A percentile compares a stretch with the other conserved stretches of the same genome.
Evolutionary conservation across 2,329 filamentous ascomycete genomes (phyloP).

Genomic region (Erysiphe pulchra): DNA sequence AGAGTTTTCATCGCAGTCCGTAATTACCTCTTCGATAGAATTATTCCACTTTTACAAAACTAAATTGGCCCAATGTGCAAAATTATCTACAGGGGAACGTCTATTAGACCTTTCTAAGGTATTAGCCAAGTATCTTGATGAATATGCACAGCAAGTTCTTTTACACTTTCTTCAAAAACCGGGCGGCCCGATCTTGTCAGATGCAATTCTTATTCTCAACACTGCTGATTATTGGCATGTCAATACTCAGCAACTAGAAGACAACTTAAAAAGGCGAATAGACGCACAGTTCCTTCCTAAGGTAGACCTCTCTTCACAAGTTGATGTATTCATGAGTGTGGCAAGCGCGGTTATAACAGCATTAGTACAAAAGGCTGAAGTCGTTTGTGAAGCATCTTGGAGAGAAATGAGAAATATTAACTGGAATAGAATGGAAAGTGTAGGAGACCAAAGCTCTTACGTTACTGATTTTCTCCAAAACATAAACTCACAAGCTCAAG

Average conservation of each 20-base stretch:
- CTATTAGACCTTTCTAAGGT: slow-evolving; percentile 64
- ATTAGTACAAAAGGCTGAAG: slow-evolving; percentile 61
- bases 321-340: slow-evolving; percentile 85
- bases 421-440: slow-evolving; percentile 81
- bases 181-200: slow-evolving; percentile 34
- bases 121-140: slow-evolving; percentile 79
- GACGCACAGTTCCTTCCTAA: slow-evolving; percentile 49
- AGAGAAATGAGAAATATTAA: slow-evolving; percentile 91
- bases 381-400: slow-evolving; percentile 68
- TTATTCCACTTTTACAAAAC: slow-evolving; percentile 93
- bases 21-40: slow-evolving; percentile 84
- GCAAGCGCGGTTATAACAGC: slow-evolving; percentile 67
- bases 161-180: slow-evolving; percentile 34
- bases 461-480: slow-evolving; percentile 56
- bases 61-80: slow-evolving; percentile 80
- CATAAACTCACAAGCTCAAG: slow-evolving; percentile 43
- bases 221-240: slow-evolving; percentile 94
- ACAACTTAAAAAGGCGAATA: slow-evolving; percentile 78
- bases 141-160: slow-evolving; percentile 83
- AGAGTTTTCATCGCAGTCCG: slow-evolving; percentile 72
- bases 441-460: slow-evolving; percentile 83
- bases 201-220: slow-evolving; percentile 70
- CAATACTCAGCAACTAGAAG: slow-evolving; percentile 79
- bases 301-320: slow-evolving; percentile 78
- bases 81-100: slow-evolving; percentile 73